phyloP scores from a whole-genome alignment of 148 eudicot species.

The Spergularia bocconei region DNA sequence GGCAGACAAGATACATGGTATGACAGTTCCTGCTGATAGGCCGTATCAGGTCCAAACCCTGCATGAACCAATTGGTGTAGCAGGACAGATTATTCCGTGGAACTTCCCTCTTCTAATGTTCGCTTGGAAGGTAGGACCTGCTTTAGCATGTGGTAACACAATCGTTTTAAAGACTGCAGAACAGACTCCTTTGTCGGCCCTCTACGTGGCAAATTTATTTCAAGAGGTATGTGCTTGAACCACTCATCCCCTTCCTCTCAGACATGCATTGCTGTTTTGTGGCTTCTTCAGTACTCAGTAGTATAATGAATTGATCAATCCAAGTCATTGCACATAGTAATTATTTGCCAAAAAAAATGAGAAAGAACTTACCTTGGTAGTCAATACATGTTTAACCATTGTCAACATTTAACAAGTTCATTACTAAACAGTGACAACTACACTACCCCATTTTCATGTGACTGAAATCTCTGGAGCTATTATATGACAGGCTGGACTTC shows the following conservation, averaged over 20 bases:
- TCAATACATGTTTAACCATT: background rate
- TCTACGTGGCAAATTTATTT: constrained; percentile 49
- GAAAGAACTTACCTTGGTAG: background rate
- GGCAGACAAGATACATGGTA: constrained; percentile 73
- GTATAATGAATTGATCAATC: background rate
- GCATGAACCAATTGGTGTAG: constrained; percentile 66
- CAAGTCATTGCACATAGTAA: no score
- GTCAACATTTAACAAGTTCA: no score
- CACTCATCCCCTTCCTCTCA: background rate
- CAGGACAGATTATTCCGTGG: constrained; percentile 68
- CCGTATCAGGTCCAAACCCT: constrained; percentile 45
- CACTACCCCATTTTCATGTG: background rate
- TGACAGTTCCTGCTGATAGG: constrained; percentile 61
- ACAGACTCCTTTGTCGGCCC: constrained; percentile 60
- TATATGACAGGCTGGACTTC: constrained; percentile 53
- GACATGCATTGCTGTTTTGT: background rate
- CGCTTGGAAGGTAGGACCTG: constrained; percentile 69
- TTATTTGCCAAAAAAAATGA: background rate
- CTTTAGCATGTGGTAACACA: constrained; percentile 60
- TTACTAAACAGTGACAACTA: background rate
- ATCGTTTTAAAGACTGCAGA: constrained; percentile 59
- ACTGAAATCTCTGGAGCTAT: background rate
- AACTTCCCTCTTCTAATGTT: constrained; percentile 67
- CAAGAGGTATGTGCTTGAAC: constrained; percentile 43
- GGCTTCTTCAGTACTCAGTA: background rate